phyloP scores from a whole-genome alignment of 169 alveolate genomes.

The Plasmodium fragile region DNA sequence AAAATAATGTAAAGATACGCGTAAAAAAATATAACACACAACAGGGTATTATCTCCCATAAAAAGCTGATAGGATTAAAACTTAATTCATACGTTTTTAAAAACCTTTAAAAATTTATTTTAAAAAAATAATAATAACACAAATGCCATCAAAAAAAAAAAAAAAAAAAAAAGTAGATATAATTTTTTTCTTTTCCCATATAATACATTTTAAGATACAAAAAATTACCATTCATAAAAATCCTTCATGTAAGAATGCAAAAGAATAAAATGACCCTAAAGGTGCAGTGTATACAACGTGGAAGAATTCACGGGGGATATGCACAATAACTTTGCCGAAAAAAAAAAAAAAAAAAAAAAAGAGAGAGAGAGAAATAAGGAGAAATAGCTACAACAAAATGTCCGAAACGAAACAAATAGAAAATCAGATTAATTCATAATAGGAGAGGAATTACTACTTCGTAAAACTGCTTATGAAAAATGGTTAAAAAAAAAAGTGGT shows the following conservation, averaged over 20 bases:
- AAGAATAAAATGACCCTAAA: not conserved
- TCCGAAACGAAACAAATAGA: conserved; percentile 17
- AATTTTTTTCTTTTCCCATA: not conserved
- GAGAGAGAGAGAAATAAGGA: not conserved
- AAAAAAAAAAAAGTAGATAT: not conserved
- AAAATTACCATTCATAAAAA: conserved; percentile 26
- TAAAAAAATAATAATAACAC: conserved; percentile 14
- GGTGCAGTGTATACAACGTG: not conserved
- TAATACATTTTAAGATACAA: conserved; percentile 23
- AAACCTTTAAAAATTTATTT: conserved; percentile 15
- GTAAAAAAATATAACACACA: not conserved
- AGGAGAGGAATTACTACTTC: not conserved
- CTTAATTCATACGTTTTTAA: not conserved
- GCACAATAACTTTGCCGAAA: not conserved
- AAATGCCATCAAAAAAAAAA: conserved; percentile 32
- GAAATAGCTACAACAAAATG: not conserved
- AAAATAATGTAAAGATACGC: not conserved
- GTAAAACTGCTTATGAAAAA: conserved; percentile 1
- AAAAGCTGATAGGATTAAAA: not conserved
- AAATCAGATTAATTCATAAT: conserved; percentile 2
- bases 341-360: not conserved
- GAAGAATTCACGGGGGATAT: not conserved
- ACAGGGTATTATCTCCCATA: not conserved
- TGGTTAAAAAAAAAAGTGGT: not conserved
- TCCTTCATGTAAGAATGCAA: not conserved